Base-by-base conservation (phyloP, 192 early-diverging fungal species). In the Entomortierella beljakovae region DNA sequence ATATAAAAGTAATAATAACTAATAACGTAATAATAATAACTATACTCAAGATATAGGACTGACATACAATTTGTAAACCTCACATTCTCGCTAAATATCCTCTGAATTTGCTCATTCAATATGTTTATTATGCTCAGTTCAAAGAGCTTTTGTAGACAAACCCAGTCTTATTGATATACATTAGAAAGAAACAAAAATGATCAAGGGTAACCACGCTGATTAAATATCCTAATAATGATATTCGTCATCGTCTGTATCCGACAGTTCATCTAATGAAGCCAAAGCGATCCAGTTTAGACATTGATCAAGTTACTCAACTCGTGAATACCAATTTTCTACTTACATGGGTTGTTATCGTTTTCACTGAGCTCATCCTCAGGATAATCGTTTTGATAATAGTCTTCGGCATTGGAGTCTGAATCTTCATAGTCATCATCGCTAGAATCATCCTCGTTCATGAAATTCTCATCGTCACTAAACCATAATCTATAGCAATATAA, bases 331-430 rank as follows among this genome's bases (percentile, higher is more conserved):
- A 46, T 5, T 46, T 20, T n/a, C n/a, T 20, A 46, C 43, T 11
- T 46, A 46, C 43, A 46, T 11, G 43, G 43, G 15, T 46, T 38
- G 37, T 82, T 66, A 40, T 71, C 70, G 1, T 70, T 76, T 0
- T 82, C 79, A 50, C 73, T 76, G 22, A 71, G 57, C 32, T 87
- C 87, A 56, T 94, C 91, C 13, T 94, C 92, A 3, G 92, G 92
- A 58, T 94, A 94, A 67, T 92, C 91, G 71, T 94, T 90, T 61
- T 88, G 87, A 69, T 94, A 94, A 70, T 89, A 92, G 71, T 92
- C 91, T 70, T 94, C 92, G 1, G 92, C 88, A 82, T 81, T 68
- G 54, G 46, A 72, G 53, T 64, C 61, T 22, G 71, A 60, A 38
- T 71, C 64, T 37, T 81, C 60, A 50, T 64, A 82, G 61, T 68